phyloP scores from a whole-genome alignment of 139 green algal genomes.

The Chlamydomonas sphaeroides region DNA sequence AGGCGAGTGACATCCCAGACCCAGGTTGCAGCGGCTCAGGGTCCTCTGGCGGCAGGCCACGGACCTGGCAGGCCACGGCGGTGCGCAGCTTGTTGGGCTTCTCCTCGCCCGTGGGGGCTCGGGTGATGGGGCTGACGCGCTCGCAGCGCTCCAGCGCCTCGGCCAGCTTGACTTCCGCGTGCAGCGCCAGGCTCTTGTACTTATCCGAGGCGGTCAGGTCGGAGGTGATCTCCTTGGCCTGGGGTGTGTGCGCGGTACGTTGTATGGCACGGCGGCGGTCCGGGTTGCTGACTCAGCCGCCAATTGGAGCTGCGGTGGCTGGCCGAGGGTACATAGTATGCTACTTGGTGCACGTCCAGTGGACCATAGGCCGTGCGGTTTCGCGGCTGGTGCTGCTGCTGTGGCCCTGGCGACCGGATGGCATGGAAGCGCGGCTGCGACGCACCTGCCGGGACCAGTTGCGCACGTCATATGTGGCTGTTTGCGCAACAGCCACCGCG shows the following conservation, averaged over 20 bases:
- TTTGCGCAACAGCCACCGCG: slow-evolving; percentile 20
- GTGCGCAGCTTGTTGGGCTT: slow-evolving; percentile 66
- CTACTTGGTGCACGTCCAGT: too few species aligned
- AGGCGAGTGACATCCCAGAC: too few species aligned
- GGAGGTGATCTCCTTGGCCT: slow-evolving; percentile 53
- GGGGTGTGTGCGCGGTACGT: background rate
- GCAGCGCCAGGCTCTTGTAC: slow-evolving; percentile 66
- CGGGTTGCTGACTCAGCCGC: too few species aligned
- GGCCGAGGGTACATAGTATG: too few species aligned
- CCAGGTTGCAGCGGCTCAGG: too few species aligned
- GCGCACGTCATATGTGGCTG: slow-evolving; percentile 25
- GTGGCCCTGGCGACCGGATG: too few species aligned
- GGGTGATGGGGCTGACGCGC: slow-evolving; percentile 44
- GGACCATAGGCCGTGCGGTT: too few species aligned
- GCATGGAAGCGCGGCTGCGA: background rate
- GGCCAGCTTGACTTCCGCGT: slow-evolving; percentile 69
- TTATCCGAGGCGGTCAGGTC: slow-evolving; percentile 48
- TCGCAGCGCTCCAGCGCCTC: slow-evolving; percentile 67
- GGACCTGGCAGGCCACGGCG: slow-evolving; percentile 71
- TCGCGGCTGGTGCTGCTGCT: too few species aligned
- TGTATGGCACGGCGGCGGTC: too few species aligned
- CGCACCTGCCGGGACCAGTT: slow-evolving; percentile 32
- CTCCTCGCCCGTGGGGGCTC: slow-evolving; percentile 45
- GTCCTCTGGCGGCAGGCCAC: too few species aligned
- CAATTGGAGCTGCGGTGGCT: too few species aligned